Conservation (phyloP, 257 asterid genomes). For the Solanum okadae region DNA sequence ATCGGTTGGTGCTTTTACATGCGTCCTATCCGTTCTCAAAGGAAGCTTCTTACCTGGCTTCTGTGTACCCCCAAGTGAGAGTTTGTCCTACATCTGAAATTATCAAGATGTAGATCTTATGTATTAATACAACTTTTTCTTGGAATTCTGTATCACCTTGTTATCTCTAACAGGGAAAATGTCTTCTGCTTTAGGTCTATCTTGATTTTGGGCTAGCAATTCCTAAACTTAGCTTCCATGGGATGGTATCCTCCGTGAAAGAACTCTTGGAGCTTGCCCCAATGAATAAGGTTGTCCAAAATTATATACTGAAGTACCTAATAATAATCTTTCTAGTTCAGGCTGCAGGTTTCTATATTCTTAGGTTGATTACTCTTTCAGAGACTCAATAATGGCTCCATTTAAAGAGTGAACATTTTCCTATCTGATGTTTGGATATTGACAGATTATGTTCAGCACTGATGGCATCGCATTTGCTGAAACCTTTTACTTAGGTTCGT, state of each 20-base stretch:
- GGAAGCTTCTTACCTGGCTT: conserved; percentile 94
- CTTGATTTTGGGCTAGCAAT: conserved; percentile 95
- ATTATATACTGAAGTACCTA: background rate
- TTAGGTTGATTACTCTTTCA: background rate
- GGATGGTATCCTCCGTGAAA: conserved; percentile 85
- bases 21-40: conserved; percentile 88
- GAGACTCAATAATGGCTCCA: background rate
- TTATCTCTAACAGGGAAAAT: background rate
- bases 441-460: conserved; percentile 96
- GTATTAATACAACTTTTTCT: background rate
- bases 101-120: background rate
- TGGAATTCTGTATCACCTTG: background rate
- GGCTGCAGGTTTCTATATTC: background rate
- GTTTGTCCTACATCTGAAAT: background rate
- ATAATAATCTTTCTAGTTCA: background rate
- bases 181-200: conserved; percentile 43
- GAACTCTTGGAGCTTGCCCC: conserved; percentile 93
- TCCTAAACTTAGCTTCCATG: conserved; percentile 93
- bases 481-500: conserved; percentile 71
- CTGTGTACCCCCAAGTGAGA: conserved; percentile 77
- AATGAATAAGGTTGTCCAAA: conserved; percentile 52
- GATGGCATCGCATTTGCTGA: conserved; percentile 83
- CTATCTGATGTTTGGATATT: background rate
- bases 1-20: conserved; percentile 68
- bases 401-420: background rate